Percentiles rank a stretch among this genome's conserved stretches.
phyloP scores from a whole-genome alignment of 78 protist species.

The Emiliania huxleyi region DNA sequence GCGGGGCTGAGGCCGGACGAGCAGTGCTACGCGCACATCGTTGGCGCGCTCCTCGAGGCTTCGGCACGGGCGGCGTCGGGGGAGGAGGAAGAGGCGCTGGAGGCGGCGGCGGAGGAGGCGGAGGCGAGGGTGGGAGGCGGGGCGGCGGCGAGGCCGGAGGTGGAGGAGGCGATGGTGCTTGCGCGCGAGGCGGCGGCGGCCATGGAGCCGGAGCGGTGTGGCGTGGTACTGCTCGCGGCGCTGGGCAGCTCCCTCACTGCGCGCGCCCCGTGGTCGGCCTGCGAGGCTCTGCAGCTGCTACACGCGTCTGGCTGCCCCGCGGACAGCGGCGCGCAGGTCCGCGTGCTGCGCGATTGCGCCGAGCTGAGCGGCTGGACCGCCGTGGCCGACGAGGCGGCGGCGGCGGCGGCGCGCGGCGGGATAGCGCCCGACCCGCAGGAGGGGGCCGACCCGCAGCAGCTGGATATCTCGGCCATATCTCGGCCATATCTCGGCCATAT shows the following conservation, averaged over 20 bases:
- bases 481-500: too few species aligned
- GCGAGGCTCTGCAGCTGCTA: background rate
- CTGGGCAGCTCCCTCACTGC: background rate
- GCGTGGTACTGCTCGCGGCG: background rate
- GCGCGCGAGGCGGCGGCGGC: background rate
- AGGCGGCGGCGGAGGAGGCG: background rate
- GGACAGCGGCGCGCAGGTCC: background rate
- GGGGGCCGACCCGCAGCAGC: too few species aligned
- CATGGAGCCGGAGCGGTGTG: background rate
- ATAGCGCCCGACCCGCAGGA: too few species aligned
- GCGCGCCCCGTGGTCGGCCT: background rate
- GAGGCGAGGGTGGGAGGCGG: background rate
- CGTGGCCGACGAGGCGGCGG: background rate
- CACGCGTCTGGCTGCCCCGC: background rate
- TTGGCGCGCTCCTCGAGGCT: background rate
- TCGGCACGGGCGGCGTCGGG: background rate
- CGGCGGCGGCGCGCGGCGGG: background rate
- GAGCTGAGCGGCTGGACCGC: background rate
- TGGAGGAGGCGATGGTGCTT: background rate
- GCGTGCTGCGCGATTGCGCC: background rate
- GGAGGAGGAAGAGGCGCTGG: background rate
- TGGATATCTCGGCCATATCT: too few species aligned
- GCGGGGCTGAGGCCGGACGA: background rate
- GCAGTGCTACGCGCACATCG: background rate
- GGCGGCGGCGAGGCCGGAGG: background rate